Conservation (phyloP, 306 rosid genomes). For the Cicer yamashitae region DNA sequence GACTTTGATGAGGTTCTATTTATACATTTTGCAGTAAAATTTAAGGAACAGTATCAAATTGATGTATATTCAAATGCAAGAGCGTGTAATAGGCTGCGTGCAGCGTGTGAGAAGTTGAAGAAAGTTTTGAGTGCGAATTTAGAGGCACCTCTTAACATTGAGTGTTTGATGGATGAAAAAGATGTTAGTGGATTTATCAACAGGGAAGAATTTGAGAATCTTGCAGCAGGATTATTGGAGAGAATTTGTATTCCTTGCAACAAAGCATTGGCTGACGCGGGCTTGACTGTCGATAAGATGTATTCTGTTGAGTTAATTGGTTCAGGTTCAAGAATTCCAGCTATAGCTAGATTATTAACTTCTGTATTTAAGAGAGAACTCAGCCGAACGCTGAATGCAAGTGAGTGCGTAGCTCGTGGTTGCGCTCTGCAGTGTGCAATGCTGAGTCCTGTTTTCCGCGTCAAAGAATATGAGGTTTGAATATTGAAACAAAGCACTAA, state of each 20-base stretch:
- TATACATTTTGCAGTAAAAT: constrained; percentile 67
- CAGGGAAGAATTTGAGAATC: constrained; percentile 91
- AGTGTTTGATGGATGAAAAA: constrained; percentile 97
- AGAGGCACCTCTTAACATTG: constrained; percentile 87
- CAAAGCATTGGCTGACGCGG: constrained; percentile 78
- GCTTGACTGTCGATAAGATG: constrained; percentile 63
- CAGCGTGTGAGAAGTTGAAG: constrained; percentile 93
- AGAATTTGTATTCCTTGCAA: constrained; percentile 76
- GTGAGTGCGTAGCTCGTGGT: constrained; percentile 97
- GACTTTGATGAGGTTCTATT: constrained; percentile 85
- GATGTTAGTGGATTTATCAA: constrained; percentile 86
- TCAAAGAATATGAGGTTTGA: constrained; percentile 90
- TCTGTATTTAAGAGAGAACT: constrained; percentile 78
- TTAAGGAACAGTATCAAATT: constrained; percentile 67
- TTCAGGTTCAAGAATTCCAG: constrained; percentile 94
- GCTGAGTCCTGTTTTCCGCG: constrained; percentile 81
- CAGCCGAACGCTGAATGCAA: constrained; percentile 83
- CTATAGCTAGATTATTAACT: constrained; percentile 64
- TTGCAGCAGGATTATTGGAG: constrained; percentile 71
- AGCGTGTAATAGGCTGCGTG: constrained; percentile 70
- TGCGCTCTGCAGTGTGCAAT: constrained; percentile 97
- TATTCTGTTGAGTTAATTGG: constrained; percentile 92
- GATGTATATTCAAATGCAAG: constrained; percentile 75
- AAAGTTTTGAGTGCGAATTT: constrained; percentile 88
- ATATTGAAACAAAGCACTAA: constrained; percentile 22